Percentiles rank a stretch among this genome's conserved stretches.
phyloP scores from a whole-genome alignment of 306 rosid species.

The Trifolium dubium region DNA sequence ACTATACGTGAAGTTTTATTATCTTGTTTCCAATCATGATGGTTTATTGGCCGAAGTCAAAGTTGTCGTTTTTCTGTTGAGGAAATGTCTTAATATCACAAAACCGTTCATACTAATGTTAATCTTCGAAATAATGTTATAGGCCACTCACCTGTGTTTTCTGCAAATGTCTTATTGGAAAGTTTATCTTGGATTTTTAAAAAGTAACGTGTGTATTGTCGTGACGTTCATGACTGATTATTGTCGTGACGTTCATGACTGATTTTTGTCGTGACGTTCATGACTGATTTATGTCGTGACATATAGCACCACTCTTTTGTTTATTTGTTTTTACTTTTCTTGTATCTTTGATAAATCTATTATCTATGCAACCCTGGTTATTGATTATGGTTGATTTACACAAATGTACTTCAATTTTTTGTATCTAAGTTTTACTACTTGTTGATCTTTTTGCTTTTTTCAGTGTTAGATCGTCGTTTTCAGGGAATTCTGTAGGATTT shows the following conservation, averaged over 20 bases:
- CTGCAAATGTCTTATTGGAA: background rate
- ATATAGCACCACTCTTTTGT: background rate
- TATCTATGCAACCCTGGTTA: background rate
- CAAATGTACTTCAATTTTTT: background rate
- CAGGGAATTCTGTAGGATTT: background rate
- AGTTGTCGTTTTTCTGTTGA: background rate
- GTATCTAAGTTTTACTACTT: background rate
- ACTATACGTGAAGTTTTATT: background rate
- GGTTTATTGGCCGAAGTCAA: background rate
- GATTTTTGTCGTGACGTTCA: background rate
- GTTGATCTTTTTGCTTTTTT: background rate
- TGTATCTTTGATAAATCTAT: background rate
- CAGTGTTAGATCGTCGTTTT: background rate
- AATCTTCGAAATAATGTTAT: background rate
- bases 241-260: background rate
- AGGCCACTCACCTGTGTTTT: background rate
- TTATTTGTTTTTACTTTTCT: background rate
- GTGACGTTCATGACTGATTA: background rate
- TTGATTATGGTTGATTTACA: constrained; percentile 18
- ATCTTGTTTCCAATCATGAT: background rate
- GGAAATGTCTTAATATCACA: background rate
- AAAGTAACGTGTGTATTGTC: background rate
- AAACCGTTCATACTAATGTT: background rate
- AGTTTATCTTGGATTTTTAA: background rate
- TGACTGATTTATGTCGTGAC: background rate